A percentile compares a stretch with the other conserved stretches of the same genome.
Evolutionary conservation across 306 rosid genomes (phyloP).

Genomic region (Potentilla sterilis): DNA sequence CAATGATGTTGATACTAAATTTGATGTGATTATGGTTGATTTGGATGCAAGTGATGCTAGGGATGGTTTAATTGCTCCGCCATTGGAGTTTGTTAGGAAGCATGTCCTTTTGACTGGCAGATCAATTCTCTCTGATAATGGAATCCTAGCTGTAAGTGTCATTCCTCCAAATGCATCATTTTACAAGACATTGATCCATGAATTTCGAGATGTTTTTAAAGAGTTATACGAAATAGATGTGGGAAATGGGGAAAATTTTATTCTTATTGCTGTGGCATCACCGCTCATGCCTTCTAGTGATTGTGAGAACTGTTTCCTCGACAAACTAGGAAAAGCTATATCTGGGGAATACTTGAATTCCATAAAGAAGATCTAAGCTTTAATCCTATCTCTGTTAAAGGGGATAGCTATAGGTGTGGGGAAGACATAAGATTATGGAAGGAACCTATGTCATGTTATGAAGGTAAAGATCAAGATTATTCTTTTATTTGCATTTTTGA

Average conservation of each 20-base stretch:
- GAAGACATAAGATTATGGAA: not conserved
- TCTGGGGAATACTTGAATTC: slow-evolving; percentile 57
- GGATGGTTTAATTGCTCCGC: slow-evolving; percentile 58
- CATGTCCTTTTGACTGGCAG: slow-evolving; percentile 52
- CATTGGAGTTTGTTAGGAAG: slow-evolving; percentile 57
- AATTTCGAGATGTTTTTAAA: slow-evolving; percentile 45
- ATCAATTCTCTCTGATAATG: slow-evolving; percentile 54
- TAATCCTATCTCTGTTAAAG: not conserved
- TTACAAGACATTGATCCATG: slow-evolving; percentile 40
- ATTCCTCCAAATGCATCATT: slow-evolving; percentile 53
- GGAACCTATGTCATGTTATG: not conserved
- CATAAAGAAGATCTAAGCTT: slow-evolving; percentile 36
- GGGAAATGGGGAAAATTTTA: slow-evolving; percentile 72
- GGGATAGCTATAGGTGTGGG: too few species aligned
- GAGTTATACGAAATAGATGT: slow-evolving; percentile 67
- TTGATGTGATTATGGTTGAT: slow-evolving; percentile 72
- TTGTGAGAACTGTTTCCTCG: slow-evolving; percentile 40
- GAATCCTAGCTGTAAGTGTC: slow-evolving; percentile 63
- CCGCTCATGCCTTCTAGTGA: slow-evolving; percentile 35
- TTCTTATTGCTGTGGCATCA: slow-evolving; percentile 53
- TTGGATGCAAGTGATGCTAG: slow-evolving; percentile 62
- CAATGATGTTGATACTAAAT: slow-evolving; percentile 20
- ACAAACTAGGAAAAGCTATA: slow-evolving; percentile 43
- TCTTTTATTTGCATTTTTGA: not conserved
- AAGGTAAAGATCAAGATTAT: not conserved